Percentiles rank a stretch among this genome's conserved stretches.
Conservation (phyloP, 306 rosid genomes). For the Albizia julibrissin region DNA sequence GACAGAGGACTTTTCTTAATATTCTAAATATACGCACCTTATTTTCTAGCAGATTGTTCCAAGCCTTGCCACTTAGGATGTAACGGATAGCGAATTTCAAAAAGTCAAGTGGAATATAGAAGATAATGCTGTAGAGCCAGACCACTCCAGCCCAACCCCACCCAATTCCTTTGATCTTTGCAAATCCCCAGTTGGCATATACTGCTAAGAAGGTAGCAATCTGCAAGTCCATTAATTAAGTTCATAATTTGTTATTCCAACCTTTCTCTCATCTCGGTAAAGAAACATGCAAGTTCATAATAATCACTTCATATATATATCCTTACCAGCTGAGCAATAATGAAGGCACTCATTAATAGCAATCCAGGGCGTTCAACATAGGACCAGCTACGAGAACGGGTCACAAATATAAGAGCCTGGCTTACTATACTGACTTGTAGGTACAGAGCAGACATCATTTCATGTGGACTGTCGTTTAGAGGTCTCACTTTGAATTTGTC, state of each 20-base stretch:
- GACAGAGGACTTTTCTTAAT: too few species aligned
- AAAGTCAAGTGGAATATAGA: constrained; percentile 81
- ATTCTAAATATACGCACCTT: constrained; percentile 47
- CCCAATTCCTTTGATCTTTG: constrained; percentile 77
- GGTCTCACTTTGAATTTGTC: constrained; percentile 65
- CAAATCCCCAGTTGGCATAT: constrained; percentile 89
- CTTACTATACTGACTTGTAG: constrained; percentile 99
- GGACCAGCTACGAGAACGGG: constrained; percentile 97
- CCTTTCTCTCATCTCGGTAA: not conserved
- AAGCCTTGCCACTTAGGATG: constrained; percentile 91
- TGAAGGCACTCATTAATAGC: constrained; percentile 62
- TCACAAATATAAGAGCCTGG: constrained; percentile 93
- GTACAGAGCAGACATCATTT: constrained; percentile 83
- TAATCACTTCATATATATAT: not conserved
- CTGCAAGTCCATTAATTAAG: constrained; percentile 43
- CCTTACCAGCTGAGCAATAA: constrained; percentile 85
- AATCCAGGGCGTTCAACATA: constrained; percentile 83
- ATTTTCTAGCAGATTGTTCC: constrained; percentile 84
- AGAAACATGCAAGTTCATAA: not conserved
- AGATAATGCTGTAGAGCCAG: constrained; percentile 85
- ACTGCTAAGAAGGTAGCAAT: constrained; percentile 86
- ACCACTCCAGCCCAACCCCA: constrained; percentile 99
- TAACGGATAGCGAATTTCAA: constrained; percentile 80
- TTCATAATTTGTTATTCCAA: constrained; percentile 8
- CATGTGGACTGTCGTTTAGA: constrained; percentile 38